These are phyloP conservation scores for Pseudonitzschia pungens DNA, from an alignment of 108 stramenopile species.

Conservation along the genomic window DNA sequence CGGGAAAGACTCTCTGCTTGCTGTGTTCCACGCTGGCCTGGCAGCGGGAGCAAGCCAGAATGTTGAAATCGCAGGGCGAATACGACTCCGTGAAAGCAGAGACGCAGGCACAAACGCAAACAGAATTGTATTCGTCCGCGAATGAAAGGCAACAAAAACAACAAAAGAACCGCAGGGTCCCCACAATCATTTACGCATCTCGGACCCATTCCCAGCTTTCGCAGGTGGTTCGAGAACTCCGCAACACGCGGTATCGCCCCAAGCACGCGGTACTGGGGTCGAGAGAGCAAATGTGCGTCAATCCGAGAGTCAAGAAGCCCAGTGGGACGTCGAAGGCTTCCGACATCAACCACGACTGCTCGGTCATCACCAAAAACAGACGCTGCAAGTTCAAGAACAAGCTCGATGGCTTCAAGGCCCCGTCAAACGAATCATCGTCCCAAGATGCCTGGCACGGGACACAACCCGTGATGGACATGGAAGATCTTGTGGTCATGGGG, in stretches of 20 bases:
- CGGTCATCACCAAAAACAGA: constrained; percentile 71
- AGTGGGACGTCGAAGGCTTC: constrained; percentile 34
- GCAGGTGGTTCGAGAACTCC: constrained; percentile 94
- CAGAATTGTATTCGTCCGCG: background rate
- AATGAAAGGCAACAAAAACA: constrained; percentile 12
- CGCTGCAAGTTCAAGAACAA: constrained; percentile 79
- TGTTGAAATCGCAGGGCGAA: constrained; percentile 1
- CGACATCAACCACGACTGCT: constrained; percentile 86
- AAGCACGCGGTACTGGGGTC: constrained; percentile 91
- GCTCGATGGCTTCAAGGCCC: constrained; percentile 59
- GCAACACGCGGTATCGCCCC: constrained; percentile 91
- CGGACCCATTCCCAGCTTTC: constrained; percentile 96
- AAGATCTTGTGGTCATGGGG: constrained; percentile 88
- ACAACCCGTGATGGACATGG: constrained; percentile 93
- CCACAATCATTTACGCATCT: constrained; percentile 94
- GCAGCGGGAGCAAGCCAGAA: constrained; percentile 66
- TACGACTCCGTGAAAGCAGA: constrained; percentile 6
- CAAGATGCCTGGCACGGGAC: constrained; percentile 19
- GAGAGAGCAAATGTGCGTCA: constrained; percentile 96
- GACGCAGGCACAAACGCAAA: background rate
- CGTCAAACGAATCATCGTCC: constrained; percentile 36
- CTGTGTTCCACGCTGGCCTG: constrained; percentile 83
- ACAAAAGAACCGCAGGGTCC: constrained; percentile 31
- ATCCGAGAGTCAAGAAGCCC: constrained; percentile 84
- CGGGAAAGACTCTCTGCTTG: constrained; percentile 80